These are phyloP conservation scores for Acorus calamus DNA, from an alignment of 106 monocot genomes.

Conservation along the genomic window DNA sequence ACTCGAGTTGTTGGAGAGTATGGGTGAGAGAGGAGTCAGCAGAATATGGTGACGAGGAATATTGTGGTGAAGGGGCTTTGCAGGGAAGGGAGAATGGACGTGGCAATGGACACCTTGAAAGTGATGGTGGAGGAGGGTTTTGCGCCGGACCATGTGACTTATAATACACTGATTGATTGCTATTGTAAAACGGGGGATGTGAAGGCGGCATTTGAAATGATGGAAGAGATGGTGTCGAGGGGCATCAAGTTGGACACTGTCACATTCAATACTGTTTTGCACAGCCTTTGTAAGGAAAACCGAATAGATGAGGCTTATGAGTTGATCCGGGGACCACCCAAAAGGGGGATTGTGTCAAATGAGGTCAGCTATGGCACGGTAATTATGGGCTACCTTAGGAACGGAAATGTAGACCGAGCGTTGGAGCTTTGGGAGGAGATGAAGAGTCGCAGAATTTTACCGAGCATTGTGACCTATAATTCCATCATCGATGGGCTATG, in stretches of 20 bases:
- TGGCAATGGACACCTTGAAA: slow-evolving; percentile 40
- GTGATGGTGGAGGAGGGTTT: slow-evolving; percentile 71
- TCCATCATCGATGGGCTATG: slow-evolving; percentile 72
- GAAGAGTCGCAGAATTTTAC: slow-evolving; percentile 50
- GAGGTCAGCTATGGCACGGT: slow-evolving; percentile 81
- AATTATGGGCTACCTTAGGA: slow-evolving; percentile 59
- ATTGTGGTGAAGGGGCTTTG: slow-evolving; percentile 62
- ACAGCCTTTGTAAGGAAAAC: slow-evolving; percentile 63
- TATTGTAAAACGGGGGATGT: slow-evolving; percentile 41
- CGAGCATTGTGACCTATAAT: slow-evolving; percentile 64
- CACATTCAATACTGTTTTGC: slow-evolving; percentile 66
- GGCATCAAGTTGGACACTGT: slow-evolving; percentile 83
- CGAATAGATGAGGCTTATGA: slow-evolving; percentile 50
- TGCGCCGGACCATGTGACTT: slow-evolving; percentile 56
- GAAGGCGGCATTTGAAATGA: slow-evolving; percentile 28
- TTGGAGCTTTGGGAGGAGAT: slow-evolving; percentile 74
- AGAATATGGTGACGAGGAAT: slow-evolving; percentile 53
- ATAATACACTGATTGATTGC: slow-evolving; percentile 78
- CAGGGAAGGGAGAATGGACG: slow-evolving; percentile 68
- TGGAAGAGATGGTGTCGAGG: slow-evolving; percentile 57
- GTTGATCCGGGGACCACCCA: slow-evolving; percentile 54
- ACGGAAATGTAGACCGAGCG: slow-evolving; percentile 41
- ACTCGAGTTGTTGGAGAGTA: slow-evolving; percentile 44
- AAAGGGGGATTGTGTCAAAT: slow-evolving; percentile 65
- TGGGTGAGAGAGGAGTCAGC: slow-evolving; percentile 48